Evolutionary conservation across 2,329 filamentous ascomycete species (phyloP).

Genomic region (Fonsecaea erecta): DNA sequence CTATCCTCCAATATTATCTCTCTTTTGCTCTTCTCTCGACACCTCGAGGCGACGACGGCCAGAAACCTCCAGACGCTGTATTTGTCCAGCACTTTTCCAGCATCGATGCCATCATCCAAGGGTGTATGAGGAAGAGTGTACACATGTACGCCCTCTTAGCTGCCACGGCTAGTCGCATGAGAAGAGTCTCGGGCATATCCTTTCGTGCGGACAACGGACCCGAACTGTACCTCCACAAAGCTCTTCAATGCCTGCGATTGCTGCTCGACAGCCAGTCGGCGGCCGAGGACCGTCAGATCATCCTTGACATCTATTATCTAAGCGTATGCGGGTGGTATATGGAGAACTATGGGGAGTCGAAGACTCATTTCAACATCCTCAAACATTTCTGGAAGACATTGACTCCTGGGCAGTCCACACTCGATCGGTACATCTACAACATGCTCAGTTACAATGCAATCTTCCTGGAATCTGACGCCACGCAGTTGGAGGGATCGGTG

Average conservation of each 20-base stretch:
- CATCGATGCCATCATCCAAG: conserved; percentile 24
- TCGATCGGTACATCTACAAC: conserved; percentile 22
- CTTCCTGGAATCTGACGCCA: conserved; percentile 11
- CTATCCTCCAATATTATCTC: conserved; percentile 25
- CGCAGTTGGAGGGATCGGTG: not conserved
- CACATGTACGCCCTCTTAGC: conserved; percentile 27
- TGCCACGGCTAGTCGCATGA: conserved; percentile 26
- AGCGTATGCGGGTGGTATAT: conserved; percentile 30
- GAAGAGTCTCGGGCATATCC: conserved; percentile 15
- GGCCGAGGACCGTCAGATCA: conserved; percentile 24
- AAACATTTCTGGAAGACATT: conserved; percentile 25
- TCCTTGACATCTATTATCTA: conserved; percentile 30
- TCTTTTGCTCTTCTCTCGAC: conserved; percentile 21
- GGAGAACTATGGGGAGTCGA: conserved; percentile 27
- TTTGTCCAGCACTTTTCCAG: conserved; percentile 17
- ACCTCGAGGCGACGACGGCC: not conserved
- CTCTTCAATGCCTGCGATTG: conserved; percentile 26
- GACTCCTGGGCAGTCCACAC: conserved; percentile 8
- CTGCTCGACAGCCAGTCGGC: conserved; percentile 18
- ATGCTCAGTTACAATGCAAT: conserved; percentile 19
- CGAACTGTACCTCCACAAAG: conserved; percentile 28
- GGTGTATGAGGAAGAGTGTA: conserved; percentile 20
- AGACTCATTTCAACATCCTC: conserved; percentile 29
- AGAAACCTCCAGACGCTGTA: not conserved
- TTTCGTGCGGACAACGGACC: conserved; percentile 25